These are phyloP conservation scores for Gautieria morchelliformis DNA, from an alignment of 768 basidiomycete genomes.

Conservation along the genomic window DNA sequence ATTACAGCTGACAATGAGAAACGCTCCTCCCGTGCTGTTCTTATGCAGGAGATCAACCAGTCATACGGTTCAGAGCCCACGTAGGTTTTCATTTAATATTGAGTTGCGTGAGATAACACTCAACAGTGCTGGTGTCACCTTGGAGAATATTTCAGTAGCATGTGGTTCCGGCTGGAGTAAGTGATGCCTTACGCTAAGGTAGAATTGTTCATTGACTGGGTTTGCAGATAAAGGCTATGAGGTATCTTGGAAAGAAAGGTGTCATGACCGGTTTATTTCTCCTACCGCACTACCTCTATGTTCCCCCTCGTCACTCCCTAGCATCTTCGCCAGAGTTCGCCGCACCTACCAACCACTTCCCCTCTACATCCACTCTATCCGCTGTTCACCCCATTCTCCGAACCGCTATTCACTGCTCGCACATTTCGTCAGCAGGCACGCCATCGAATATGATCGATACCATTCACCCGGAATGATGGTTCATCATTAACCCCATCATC, in stretches of 20 bases:
- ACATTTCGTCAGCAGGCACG: too few relatives aligned
- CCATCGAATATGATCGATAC: too few relatives aligned
- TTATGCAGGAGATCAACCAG: neutral
- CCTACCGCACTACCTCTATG: too few relatives aligned
- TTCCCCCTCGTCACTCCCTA: too few relatives aligned
- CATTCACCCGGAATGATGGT: too few relatives aligned
- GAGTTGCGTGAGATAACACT: neutral
- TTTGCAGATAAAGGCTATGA: neutral
- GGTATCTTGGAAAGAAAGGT: neutral
- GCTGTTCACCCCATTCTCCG: too few relatives aligned
- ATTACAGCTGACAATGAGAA: neutral
- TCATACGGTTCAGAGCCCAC: neutral
- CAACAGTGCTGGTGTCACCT: neutral
- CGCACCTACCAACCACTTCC: too few relatives aligned
- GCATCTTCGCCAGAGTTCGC: too few relatives aligned
- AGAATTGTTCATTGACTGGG: neutral
- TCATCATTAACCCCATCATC: too few relatives aligned
- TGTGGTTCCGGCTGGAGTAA: neutral
- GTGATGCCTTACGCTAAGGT: neutral
- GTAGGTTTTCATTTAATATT: neutral
- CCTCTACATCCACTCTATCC: too few relatives aligned
- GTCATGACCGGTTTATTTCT: too few relatives aligned
- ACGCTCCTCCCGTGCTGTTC: neutral
- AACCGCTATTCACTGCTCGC: too few relatives aligned
- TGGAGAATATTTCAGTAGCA: neutral